Evolutionary conservation across 1,284 basidiomycete species (phyloP).

Genomic region (Coniferiporia weirii): DNA sequence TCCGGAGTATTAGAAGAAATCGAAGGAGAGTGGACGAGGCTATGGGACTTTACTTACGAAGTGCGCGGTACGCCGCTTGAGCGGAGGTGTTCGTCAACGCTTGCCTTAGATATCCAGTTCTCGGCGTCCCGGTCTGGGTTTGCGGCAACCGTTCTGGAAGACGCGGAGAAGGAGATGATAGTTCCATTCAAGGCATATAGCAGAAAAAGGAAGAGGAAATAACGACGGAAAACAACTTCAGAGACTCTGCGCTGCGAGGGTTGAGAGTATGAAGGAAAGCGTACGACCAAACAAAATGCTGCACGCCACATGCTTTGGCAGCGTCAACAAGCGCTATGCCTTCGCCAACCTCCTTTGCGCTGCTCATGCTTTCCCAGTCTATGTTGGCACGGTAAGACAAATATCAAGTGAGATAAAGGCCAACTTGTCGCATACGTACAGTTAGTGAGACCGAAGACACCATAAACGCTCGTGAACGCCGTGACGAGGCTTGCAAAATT

Average conservation of each 20-base stretch:
- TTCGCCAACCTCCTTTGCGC: slow-evolving; percentile 21
- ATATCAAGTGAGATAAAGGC: background rate
- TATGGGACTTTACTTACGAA: slow-evolving; percentile 15
- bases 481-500: slow-evolving; percentile 19
- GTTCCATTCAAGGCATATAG: too few relatives aligned
- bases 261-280: slow-evolving; percentile 14
- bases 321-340: slow-evolving; percentile 29
- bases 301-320: slow-evolving; percentile 24
- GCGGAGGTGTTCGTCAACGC: slow-evolving; percentile 23
- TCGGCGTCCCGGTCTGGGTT: slow-evolving; percentile 5
- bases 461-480: slow-evolving; percentile 26
- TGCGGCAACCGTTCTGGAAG: background rate
- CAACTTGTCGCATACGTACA: slow-evolving; percentile 22
- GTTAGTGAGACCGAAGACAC: slow-evolving; percentile 29
- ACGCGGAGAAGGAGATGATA: background rate
- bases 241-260: too few relatives aligned
- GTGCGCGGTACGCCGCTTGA: slow-evolving; percentile 21
- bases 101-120: slow-evolving; percentile 26
- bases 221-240: background rate
- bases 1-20: background rate
- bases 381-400: background rate
- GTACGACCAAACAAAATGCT: slow-evolving; percentile 28
- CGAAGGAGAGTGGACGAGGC: background rate
- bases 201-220: too few relatives aligned
- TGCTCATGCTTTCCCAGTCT: slow-evolving; percentile 19